A percentile compares a stretch with the other conserved stretches of the same genome.
These are phyloP conservation scores for Cutaneotrichosporon sp. DNA, from an alignment of 1,284 basidiomycete species.

Conservation along the genomic window DNA sequence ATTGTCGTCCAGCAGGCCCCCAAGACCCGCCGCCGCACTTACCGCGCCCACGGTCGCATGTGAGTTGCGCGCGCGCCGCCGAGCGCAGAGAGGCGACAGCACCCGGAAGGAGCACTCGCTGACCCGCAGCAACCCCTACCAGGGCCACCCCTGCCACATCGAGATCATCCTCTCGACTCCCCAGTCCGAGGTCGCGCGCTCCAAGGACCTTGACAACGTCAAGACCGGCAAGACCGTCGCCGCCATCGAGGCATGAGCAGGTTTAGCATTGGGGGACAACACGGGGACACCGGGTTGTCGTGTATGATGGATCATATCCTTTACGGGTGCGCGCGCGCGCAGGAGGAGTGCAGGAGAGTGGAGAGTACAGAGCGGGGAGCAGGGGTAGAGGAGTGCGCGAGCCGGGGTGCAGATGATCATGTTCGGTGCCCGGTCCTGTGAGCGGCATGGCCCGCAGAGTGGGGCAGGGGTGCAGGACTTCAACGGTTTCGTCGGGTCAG, in stretches of 20 bases:
- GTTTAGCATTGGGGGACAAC: conserved; percentile 25
- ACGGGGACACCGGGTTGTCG: conserved; percentile 33
- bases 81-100: too few species aligned
- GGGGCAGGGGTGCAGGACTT: neutral
- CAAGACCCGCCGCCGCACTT: conserved; percentile 99
- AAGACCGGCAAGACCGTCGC: conserved; percentile 53
- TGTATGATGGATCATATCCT: conserved; percentile 50
- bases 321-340: conserved; percentile 12
- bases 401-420: neutral
- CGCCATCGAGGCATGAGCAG: conserved; percentile 54
- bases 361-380: neutral
- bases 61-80: conserved; percentile 23
- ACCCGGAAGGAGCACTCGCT: neutral
- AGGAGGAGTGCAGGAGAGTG: neutral
- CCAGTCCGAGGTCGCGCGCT: conserved; percentile 82
- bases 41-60: conserved; percentile 96
- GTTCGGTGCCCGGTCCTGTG: neutral
- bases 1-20: conserved; percentile 99
- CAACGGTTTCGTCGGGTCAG: neutral
- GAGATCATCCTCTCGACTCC: conserved; percentile 84
- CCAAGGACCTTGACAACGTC: conserved; percentile 70
- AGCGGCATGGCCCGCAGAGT: neutral
- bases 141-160: conserved; percentile 91
- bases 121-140: conserved; percentile 67
- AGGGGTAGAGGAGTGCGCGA: neutral